Evolutionary conservation across 306 rosid species (phyloP).

Genomic region (Spatholobus suberectus): DNA sequence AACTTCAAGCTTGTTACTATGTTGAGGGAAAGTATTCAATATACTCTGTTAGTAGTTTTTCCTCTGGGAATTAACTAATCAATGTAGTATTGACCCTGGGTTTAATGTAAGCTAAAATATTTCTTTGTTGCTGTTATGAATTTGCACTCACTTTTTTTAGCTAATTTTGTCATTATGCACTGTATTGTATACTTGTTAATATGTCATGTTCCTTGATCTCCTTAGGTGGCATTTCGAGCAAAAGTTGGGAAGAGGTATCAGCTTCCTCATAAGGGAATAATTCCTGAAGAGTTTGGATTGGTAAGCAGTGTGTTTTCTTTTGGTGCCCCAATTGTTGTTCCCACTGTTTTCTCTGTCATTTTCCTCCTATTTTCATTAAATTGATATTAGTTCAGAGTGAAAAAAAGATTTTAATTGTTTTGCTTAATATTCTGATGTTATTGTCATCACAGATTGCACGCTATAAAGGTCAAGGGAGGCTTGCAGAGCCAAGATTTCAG

Average conservation of each 20-base stretch:
- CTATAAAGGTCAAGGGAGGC: conserved; percentile 27
- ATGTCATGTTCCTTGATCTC: neutral
- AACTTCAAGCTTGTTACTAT: neutral
- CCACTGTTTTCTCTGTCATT: neutral
- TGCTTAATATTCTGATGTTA: neutral
- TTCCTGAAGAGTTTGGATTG: conserved; percentile 15
- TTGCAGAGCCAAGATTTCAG: neutral
- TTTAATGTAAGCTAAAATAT: neutral
- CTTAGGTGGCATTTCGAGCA: conserved; percentile 28
- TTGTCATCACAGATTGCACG: conserved; percentile 14
- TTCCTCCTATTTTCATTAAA: neutral
- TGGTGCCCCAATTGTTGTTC: neutral
- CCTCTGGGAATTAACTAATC: neutral
- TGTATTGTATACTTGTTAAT: neutral
- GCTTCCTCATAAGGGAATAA: neutral
- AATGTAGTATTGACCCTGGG: neutral
- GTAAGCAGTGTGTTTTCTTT: neutral
- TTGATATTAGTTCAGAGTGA: neutral
- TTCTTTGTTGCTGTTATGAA: neutral
- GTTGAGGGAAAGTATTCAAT: neutral
- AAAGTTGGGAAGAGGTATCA: conserved; percentile 13
- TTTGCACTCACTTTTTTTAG: neutral
- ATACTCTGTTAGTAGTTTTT: neutral
- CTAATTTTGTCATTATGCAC: neutral
- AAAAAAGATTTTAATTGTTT: neutral